Conservation (phyloP, 2,329 filamentous ascomycete species). For the Talaromyces sp. region DNA sequence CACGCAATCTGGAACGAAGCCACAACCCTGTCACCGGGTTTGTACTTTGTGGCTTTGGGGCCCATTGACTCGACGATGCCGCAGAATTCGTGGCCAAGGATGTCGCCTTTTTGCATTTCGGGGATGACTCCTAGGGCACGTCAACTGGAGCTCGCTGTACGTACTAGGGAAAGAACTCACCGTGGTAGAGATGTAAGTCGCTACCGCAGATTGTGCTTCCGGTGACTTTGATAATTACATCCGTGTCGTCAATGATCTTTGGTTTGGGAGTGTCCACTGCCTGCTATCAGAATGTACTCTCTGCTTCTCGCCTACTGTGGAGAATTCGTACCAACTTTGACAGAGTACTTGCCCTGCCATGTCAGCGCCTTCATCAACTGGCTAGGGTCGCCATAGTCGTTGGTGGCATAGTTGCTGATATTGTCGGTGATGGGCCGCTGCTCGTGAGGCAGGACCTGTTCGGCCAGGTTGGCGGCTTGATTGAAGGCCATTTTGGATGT, state of each 20-base stretch:
- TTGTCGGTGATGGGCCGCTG: conserved; percentile 67
- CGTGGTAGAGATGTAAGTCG: conserved; percentile 54
- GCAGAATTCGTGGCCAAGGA: conserved; percentile 60
- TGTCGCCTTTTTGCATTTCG: conserved; percentile 62
- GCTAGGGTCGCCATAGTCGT: conserved; percentile 52
- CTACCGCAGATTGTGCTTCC: conserved; percentile 61
- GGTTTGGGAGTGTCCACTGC: conserved; percentile 64
- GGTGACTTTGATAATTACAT: conserved; percentile 78
- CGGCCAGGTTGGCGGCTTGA: conserved; percentile 65
- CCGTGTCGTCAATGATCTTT: conserved; percentile 66
- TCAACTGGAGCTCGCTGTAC: conserved; percentile 10
- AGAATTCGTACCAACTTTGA: conserved; percentile 51
- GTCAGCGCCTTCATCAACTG: conserved; percentile 72
- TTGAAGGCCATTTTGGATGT: conserved; percentile 52
- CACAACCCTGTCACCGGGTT: conserved; percentile 68
- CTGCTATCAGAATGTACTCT: too few species aligned
- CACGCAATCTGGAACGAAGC: conserved; percentile 81
- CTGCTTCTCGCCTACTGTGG: too few species aligned
- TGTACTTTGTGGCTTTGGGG: conserved; percentile 51
- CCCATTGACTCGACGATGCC: conserved; percentile 56
- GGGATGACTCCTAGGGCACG: conserved; percentile 46
- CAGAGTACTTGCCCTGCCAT: conserved; percentile 79
- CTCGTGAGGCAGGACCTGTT: conserved; percentile 66
- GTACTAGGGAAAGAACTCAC: conserved; percentile 11
- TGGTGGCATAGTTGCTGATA: conserved; percentile 61